Conservation (phyloP, 805 yeast genomes). For the Candida ovalis region DNA sequence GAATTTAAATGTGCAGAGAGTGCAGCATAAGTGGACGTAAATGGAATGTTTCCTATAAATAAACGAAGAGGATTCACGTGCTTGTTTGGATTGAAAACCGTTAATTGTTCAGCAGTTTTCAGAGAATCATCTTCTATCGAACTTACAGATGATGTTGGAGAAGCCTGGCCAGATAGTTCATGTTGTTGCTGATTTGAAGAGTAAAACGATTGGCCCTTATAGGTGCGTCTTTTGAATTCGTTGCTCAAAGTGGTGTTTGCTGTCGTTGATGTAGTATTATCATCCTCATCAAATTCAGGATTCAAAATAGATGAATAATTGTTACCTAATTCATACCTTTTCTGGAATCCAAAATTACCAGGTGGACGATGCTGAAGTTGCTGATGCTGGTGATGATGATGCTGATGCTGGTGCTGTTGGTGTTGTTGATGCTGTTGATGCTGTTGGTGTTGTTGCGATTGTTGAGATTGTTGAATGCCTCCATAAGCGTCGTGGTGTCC, state of each 20-base stretch:
- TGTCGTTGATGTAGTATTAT: not conserved
- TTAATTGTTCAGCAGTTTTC: constrained; percentile 20
- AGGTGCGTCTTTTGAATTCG: not conserved
- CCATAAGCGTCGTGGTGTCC: not conserved
- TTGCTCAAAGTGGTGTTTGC: not conserved
- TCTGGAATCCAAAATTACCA: constrained; percentile 2
- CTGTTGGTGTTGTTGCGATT: not conserved
- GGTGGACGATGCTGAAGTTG: not conserved
- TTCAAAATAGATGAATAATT: constrained; percentile 24
- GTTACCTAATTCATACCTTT: constrained; percentile 20
- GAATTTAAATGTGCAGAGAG: constrained; percentile 13
- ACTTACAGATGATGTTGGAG: not conserved
- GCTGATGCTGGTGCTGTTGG: not conserved
- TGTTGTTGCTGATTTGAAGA: constrained; percentile 1
- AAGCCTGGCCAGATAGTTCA: not conserved
- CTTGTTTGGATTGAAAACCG: constrained; percentile 22
- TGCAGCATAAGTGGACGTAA: constrained; percentile 24
- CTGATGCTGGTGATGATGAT: constrained; percentile 6
- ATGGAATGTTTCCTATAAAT: constrained; percentile 57
- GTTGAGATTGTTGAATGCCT: not conserved
- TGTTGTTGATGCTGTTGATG: not conserved
- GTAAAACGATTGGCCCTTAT: not conserved
- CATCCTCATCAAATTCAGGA: constrained; percentile 19
- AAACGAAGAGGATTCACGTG: constrained; percentile 42
- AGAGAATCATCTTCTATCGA: constrained; percentile 21